These are phyloP conservation scores for Dimocarpus longan DNA, from an alignment of 345 rosid species.

Conservation along the genomic window DNA sequence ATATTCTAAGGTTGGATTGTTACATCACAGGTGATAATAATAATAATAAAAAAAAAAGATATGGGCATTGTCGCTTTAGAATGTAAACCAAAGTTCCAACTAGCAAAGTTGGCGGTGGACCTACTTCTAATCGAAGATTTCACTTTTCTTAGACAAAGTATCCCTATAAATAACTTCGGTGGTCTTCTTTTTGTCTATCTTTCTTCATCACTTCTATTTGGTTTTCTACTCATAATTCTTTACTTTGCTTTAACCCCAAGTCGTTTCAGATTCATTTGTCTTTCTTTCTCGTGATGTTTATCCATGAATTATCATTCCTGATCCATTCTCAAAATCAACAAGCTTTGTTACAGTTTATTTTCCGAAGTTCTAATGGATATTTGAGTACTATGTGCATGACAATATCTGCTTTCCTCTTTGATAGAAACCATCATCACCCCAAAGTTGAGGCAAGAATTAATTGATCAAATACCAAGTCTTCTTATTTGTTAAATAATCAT, in stretches of 20 bases:
- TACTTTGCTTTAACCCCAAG: conserved; percentile 22
- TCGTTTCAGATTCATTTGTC: conserved; percentile 14
- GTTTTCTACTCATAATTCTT: not conserved
- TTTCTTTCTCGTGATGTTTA: not conserved
- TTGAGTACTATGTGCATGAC: conserved; percentile 19
- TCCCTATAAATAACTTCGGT: too few species aligned
- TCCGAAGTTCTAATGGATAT: conserved; percentile 15
- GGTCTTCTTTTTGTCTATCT: too few species aligned
- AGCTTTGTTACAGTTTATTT: not conserved
- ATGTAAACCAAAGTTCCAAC: too few species aligned
- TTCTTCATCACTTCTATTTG: too few species aligned
- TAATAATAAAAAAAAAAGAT: too few species aligned
- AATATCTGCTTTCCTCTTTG: conserved; percentile 18
- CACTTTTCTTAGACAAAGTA: too few species aligned
- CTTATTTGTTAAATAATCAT: too few species aligned
- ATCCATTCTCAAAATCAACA: not conserved
- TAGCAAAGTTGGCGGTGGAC: too few species aligned
- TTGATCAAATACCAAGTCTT: not conserved
- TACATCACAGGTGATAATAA: too few species aligned
- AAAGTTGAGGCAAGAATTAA: conserved; percentile 12
- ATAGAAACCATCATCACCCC: conserved; percentile 12
- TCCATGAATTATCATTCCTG: not conserved
- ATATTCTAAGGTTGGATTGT: too few species aligned
- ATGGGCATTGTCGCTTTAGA: too few species aligned
- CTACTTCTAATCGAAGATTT: too few species aligned